A percentile compares a stretch with the other conserved stretches of the same genome.
Evolutionary conservation across 2,329 filamentous ascomycete species (phyloP).

Genomic region (Sporothrix curviconia): DNA sequence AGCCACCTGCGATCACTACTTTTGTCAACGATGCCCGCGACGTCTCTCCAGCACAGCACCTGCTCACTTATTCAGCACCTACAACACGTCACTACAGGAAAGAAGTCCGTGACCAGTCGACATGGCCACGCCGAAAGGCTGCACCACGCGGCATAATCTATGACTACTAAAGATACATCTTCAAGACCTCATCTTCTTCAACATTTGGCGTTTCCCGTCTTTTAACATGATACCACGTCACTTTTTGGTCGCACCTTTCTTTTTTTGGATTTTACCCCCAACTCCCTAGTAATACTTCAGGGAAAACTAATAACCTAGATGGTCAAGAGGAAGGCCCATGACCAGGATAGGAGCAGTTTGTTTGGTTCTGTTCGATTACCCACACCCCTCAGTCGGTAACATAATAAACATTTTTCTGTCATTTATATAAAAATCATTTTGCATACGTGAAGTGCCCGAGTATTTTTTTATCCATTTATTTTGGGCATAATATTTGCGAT

Average conservation of each 20-base stretch:
- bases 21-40: background rate
- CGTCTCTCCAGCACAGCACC: background rate
- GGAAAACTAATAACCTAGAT: background rate
- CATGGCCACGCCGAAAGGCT: background rate
- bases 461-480: no score
- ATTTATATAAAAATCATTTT: no score
- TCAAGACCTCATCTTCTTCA: background rate
- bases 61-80: background rate
- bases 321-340: no score
- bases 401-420: no score
- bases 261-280: background rate
- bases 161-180: background rate
- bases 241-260: background rate
- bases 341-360: no score
- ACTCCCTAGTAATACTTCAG: background rate
- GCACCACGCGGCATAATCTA: background rate
- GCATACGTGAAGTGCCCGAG: no score
- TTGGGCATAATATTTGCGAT: no score
- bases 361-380: no score
- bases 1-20: no score
- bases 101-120: no score
- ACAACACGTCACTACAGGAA: background rate
- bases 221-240: slow-evolving; percentile 6
- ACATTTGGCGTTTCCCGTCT: background rate
- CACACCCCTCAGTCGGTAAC: no score